Evolutionary conservation across 1,284 basidiomycete species (phyloP), one percentile per base, ranked within the genome.

Genomic region (Pterula multifida): DNA sequence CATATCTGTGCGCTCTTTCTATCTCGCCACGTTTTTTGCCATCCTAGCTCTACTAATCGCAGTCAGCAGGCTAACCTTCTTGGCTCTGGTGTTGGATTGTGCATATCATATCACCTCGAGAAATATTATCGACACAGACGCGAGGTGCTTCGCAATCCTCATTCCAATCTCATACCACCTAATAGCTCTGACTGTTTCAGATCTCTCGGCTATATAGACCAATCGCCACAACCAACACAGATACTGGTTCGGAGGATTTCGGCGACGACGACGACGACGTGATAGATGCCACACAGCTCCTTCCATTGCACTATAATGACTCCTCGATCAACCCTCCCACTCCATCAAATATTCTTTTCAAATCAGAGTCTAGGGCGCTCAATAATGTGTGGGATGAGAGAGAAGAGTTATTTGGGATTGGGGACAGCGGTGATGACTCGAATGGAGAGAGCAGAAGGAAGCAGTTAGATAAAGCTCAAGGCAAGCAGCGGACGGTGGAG

Each of bases 121-220:
- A 72, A 70, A 49, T 78, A 88, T 56, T 82, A 90, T 62, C 79
- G 86, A 17, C 75, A 78, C 54, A 72, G 87, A 56, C 75, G 82
- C 64, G 86, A 90, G 70, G 85, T 85, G 58, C 21, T 9, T 47
- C 28, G n/a, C 26, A 28, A 22, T 25, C 11, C 26, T 26, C 3
- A 47, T 46, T 45, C 44, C 13, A 23, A 25, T 48, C 22, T 35
- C 39, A 24, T 42, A 22, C 28, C 26, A 17, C 22, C 23, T 53
- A 28, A 36, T 36, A 22, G n/a, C n/a, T n/a, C n/a, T n/a, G n/a
- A n/a, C n/a, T n/a, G 24, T 45, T 25, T 36, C 51, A 88, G 83
- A 90, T 90, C 55, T 70, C 77, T 9, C 78, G 83, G 2, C 67
- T 90, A 2, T 90, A 90, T 63, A 76, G 75, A 42, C 86, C 86